A percentile compares a stretch with the other conserved stretches of the same genome.
Evolutionary conservation across 805 yeast genomes (phyloP).

Genomic region (Candida xiaguanensis): DNA sequence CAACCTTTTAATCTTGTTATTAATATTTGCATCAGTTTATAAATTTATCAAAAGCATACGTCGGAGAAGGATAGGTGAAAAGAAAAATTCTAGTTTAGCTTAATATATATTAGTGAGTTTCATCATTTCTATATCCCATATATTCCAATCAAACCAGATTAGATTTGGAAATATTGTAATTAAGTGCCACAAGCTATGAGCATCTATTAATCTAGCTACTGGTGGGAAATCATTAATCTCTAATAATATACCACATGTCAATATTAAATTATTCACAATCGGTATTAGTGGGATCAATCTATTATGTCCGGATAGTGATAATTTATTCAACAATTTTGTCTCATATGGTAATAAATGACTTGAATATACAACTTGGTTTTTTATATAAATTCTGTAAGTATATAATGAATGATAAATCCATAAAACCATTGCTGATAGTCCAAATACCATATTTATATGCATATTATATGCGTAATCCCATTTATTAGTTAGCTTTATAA

Average conservation of each 20-base stretch:
- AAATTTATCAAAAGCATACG: slow-evolving; percentile 2
- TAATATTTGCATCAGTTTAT: slow-evolving; percentile 1
- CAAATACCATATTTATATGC: slow-evolving; percentile 27
- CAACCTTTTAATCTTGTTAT: slow-evolving; percentile 1
- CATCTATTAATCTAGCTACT: slow-evolving; percentile 47
- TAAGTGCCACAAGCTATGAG: slow-evolving; percentile 93
- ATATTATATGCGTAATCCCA: slow-evolving; percentile 42
- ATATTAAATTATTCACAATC: slow-evolving; percentile 28
- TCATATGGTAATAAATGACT: slow-evolving; percentile 38
- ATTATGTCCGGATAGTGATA: slow-evolving; percentile 23
- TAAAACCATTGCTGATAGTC: slow-evolving; percentile 23
- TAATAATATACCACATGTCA: slow-evolving; percentile 27
- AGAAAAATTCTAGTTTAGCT: slow-evolving; percentile 5
- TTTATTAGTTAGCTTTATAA: slow-evolving; percentile 19
- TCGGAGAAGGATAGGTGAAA: slow-evolving; percentile 7
- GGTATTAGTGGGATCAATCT: slow-evolving; percentile 33
- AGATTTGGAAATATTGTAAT: slow-evolving; percentile 80
- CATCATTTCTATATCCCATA: slow-evolving; percentile 41
- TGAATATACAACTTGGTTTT: slow-evolving; percentile 22
- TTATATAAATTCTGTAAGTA: slow-evolving; percentile 14
- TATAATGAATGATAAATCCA: slow-evolving; percentile 33
- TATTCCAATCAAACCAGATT: slow-evolving; percentile 63
- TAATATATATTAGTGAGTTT: slow-evolving; percentile 11
- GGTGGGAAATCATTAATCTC: slow-evolving; percentile 38
- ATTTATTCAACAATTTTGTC: slow-evolving; percentile 28